Evolutionary conservation across 305 asterid genomes (phyloP), one percentile per base, ranked within the genome.

Genomic region (Plantago rigida): DNA sequence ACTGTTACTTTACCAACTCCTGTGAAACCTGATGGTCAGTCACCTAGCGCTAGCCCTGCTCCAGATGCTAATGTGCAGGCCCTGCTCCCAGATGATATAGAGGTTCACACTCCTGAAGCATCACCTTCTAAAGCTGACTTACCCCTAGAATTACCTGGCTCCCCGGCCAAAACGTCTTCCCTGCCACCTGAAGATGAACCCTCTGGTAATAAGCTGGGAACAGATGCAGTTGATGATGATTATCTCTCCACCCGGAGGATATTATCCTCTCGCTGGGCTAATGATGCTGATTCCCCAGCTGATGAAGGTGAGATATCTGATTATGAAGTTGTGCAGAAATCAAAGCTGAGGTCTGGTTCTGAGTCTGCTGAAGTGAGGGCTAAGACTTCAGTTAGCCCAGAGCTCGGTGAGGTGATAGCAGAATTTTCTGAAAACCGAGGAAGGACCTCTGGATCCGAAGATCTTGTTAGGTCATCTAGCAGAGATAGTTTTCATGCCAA

Each of bases 201-300:
- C 5, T 28, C 31, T 67, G 69, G 24, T 41, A 54, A 62, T 68
- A 67, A 60, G 64, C 67, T 26, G 34, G 72, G 15, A 68, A 39
- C 67, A 10, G 81, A 60, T 59, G 73, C 34, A 15, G 50, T 67
- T n/a, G 78, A 79, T 46, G 81, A 75, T 42, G 87, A 76, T 41
- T 68, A 78, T 58, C 68, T 64, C 59, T 69, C 83, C 24, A 58
- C 75, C 5, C 76, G 77, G 36, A 79, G 77, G 41, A 87, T 90
- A 75, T 78, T 73, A 64, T 75, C 86, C 34, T 90, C 96, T 55
- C 84, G 97, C 15, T 90, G 97, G 97, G 96, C 87, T 11, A 78
- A 79, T 68, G 83, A 85, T 50, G 87, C 81, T 41, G 81, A 76
- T 58, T 85, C 91, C 0, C 90, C 95, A 13, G 80, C 83, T 59